Percentiles rank a stretch among this genome's conserved stretches.
These are phyloP conservation scores for Metarhizium rileyi DNA, from an alignment of 2,329 filamentous ascomycete species.

Conservation along the genomic window DNA sequence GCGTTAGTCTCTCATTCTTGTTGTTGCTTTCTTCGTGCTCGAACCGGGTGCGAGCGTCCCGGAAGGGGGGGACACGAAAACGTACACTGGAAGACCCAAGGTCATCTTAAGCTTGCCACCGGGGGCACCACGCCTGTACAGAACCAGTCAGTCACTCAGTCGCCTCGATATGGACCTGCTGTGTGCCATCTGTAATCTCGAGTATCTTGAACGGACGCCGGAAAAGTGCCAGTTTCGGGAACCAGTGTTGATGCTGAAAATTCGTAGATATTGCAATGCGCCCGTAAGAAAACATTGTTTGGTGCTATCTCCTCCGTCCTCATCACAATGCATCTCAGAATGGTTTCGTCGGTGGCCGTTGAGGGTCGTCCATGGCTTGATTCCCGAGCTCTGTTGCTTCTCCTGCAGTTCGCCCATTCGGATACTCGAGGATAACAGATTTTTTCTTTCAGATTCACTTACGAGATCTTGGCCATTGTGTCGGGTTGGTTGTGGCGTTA, in stretches of 20 bases:
- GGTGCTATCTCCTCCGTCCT: background rate
- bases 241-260: background rate
- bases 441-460: slow-evolving; percentile 27
- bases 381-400: slow-evolving; percentile 6
- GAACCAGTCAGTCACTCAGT: slow-evolving; percentile 3
- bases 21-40: background rate
- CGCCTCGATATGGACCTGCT: background rate
- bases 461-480: slow-evolving; percentile 57
- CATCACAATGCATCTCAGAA: background rate
- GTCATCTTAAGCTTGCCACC: slow-evolving; percentile 99
- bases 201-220: slow-evolving; percentile 2
- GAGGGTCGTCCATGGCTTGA: background rate
- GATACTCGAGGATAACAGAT: slow-evolving; percentile 11
- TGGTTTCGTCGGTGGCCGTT: background rate
- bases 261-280: background rate
- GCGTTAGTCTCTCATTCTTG: slow-evolving; percentile 11
- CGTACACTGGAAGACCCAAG: slow-evolving; percentile 99
- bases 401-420: slow-evolving; percentile 11
- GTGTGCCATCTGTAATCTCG: background rate
- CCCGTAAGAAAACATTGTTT: background rate
- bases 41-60: slow-evolving; percentile 1
- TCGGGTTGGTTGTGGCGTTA: slow-evolving; percentile 36
- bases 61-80: slow-evolving; percentile 13
- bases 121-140: slow-evolving; percentile 68
- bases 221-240: background rate